Base-by-base conservation (phyloP, 2,329 filamentous ascomycete species). In the Cladophialophora psammophila region DNA sequence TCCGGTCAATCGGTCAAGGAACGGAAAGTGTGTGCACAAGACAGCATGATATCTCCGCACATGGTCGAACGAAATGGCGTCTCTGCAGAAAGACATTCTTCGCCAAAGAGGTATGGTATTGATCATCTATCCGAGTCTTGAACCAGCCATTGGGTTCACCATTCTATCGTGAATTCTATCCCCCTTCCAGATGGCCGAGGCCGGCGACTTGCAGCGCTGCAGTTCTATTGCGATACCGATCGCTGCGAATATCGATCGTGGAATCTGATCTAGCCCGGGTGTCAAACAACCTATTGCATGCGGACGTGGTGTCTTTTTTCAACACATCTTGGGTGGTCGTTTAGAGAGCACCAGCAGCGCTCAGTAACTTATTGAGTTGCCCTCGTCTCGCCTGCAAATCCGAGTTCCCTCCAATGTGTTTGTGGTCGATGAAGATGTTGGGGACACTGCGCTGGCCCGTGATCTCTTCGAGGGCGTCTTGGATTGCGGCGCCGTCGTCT, bases 361-460 rank as follows among this genome's bases (percentile, higher is more conserved):
- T 85, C 77, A 92, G 81, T 73, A 95, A 79, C 36, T 75, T 75
- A 72, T 88, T 86, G 62, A 98, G 81, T 72, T 96, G 78, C 12
- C 69, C 71, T 80, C 87, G 87, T 80, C 85, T 87, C 61, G 82
- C 84, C 82, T 94, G 90, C 71, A 96, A 80, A 74, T 95, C 94
- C 31, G 93, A 96, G 87, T 98, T 98, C 73, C 95, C 95, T 71
- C 95, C 95, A 78, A 99, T 96, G 82, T 97, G 94, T 84, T 96
- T 84, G 83, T 93, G 83, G 74, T 83, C 83, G 81, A 99, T 98
- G 85, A 91, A 98, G 83, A 97, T 91, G 84, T 98, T 98, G 75
- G 95, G 95, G 5, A 99, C 95, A 75, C 92, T 94, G 76, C 89
- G 86, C 86, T 99, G 95, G 79, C 87, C 85, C 65, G 89, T 92